Conservation (phyloP, 106 monocot species). For the Allium fistulosum region DNA sequence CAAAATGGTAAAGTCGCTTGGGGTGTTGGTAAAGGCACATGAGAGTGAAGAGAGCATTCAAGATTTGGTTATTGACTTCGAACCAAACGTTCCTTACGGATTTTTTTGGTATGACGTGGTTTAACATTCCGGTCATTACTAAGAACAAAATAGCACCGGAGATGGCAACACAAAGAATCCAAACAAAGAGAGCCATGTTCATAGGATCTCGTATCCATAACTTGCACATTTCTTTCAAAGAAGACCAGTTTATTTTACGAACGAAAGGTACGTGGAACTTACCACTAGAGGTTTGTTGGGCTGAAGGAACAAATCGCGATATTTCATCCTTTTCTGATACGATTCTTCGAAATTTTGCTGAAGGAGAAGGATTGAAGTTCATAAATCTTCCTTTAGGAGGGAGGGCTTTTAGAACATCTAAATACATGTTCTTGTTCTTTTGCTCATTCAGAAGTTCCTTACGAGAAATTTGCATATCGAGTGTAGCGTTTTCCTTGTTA, state of each 20-base stretch:
- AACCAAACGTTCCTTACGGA: conserved; percentile 67
- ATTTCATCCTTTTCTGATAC: conserved; percentile 53
- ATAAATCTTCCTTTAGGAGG: conserved; percentile 17
- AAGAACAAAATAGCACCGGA: conserved; percentile 81
- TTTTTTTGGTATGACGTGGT: conserved; percentile 45
- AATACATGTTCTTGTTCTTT: conserved; percentile 10
- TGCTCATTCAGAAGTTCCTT: conserved; percentile 16
- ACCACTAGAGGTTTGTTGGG: conserved; percentile 10
- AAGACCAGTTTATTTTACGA: conserved; percentile 53
- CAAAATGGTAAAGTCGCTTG: conserved; percentile 45
- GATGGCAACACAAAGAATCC: conserved; percentile 64
- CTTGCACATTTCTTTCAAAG: conserved; percentile 33
- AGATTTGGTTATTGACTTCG: conserved; percentile 82
- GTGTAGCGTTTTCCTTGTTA: background rate
- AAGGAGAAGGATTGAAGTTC: conserved; percentile 55
- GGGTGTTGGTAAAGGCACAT: conserved; percentile 92
- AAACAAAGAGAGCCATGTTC: conserved; percentile 74
- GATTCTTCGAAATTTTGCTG: conserved; percentile 49
- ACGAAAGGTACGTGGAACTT: conserved; percentile 22
- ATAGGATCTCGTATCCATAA: conserved; percentile 76
- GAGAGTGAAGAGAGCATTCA: conserved; percentile 82
- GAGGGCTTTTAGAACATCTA: conserved; percentile 13
- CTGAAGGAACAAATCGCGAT: conserved; percentile 50
- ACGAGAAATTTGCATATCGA: conserved; percentile 22
- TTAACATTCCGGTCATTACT: conserved; percentile 82